phyloP scores from a whole-genome alignment of 1,284 basidiomycete species.

The Ustilago trichophora region DNA sequence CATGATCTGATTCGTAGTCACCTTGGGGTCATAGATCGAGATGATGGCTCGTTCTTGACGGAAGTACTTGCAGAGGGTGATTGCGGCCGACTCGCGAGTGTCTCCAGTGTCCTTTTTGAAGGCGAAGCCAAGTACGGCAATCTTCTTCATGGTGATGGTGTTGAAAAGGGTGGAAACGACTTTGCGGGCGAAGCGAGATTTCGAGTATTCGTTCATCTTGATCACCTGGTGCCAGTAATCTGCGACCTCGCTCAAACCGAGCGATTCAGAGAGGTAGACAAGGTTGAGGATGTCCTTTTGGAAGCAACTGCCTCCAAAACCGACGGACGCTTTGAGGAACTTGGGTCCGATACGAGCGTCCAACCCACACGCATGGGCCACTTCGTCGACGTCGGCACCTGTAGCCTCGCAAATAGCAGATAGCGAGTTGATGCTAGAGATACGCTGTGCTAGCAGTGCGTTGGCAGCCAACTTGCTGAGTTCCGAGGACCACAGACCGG shows the following conservation, averaged over 20 bases:
- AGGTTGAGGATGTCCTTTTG: constrained; percentile 89
- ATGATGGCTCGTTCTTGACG: constrained; percentile 85
- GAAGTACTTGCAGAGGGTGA: constrained; percentile 93
- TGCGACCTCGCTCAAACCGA: constrained; percentile 95
- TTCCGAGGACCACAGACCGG: constrained; percentile 98
- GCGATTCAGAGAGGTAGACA: constrained; percentile 88
- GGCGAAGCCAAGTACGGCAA: constrained; percentile 89
- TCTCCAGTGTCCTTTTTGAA: constrained; percentile 67
- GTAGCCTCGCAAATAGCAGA: constrained; percentile 99
- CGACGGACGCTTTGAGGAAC: constrained; percentile 92
- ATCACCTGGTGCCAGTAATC: constrained; percentile 81
- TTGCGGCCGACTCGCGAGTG: constrained; percentile 90
- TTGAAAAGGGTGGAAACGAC: constrained; percentile 83
- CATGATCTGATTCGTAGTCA: constrained; percentile 70
- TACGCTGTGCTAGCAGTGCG: constrained; percentile 93
- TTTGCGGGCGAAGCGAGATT: constrained; percentile 66
- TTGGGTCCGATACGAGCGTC: constrained; percentile 93
- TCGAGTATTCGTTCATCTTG: constrained; percentile 65
- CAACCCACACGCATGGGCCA: constrained; percentile 90
- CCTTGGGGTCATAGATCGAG: constrained; percentile 91
- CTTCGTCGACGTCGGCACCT: constrained; percentile 97
- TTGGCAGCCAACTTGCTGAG: constrained; percentile 98
- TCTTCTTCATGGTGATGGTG: constrained; percentile 94
- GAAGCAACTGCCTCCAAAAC: constrained; percentile 99
- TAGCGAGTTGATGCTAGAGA: constrained; percentile 96